Percentiles rank a stretch among this genome's conserved stretches.
These are phyloP conservation scores for Pterocarpus macrocarpus DNA, from an alignment of 306 rosid species.

Conservation along the genomic window DNA sequence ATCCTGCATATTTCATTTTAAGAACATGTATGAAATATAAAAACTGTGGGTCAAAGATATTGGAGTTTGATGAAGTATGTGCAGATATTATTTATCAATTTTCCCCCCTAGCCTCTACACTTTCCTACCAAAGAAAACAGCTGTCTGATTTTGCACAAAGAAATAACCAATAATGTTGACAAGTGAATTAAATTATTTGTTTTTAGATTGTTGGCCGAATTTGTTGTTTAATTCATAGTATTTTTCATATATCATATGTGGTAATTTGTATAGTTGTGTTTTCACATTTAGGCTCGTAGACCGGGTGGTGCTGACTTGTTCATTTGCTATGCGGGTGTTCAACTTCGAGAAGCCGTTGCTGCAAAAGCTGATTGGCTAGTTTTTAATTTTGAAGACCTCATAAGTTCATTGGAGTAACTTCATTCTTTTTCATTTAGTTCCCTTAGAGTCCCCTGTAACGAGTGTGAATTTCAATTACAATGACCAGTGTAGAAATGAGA, in stretches of 20 bases:
- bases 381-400: constrained; percentile 63
- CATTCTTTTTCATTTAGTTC: neutral
- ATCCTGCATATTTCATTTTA: constrained; percentile 21
- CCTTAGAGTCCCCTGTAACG: neutral
- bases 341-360: constrained; percentile 84
- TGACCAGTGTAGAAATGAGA: too few species aligned
- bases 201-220: constrained; percentile 17
- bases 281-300: constrained; percentile 67
- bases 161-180: neutral
- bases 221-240: neutral
- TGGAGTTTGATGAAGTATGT: too few species aligned
- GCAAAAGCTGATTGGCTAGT: constrained; percentile 92
- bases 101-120: constrained; percentile 5
- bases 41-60: too few species aligned
- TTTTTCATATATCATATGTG: neutral
- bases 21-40: neutral
- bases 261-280: neutral
- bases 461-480: too few species aligned
- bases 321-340: constrained; percentile 89
- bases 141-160: too few species aligned
- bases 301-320: constrained; percentile 93
- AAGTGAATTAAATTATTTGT: neutral
- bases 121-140: neutral
- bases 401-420: constrained; percentile 53
- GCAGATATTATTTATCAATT: neutral